Conservation (phyloP, 345 rosid species). For the Turritis glabra region DNA sequence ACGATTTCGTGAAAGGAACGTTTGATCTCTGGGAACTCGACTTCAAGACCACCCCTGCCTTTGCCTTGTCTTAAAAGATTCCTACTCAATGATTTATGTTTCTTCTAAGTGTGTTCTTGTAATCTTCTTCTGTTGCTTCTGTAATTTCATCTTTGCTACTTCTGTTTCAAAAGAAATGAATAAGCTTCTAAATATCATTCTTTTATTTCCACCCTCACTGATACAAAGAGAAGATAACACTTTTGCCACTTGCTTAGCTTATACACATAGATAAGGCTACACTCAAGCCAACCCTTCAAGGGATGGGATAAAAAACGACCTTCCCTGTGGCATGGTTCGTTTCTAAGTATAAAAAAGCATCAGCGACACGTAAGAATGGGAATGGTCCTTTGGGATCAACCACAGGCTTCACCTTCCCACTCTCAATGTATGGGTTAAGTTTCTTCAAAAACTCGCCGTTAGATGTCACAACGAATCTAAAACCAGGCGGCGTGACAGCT, state of each 20-base stretch:
- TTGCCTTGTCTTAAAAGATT: constrained; percentile 31
- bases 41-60: constrained; percentile 47
- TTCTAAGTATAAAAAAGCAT: constrained; percentile 85
- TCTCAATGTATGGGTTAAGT: constrained; percentile 78
- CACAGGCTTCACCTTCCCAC: constrained; percentile 81
- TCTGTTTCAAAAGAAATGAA: constrained; percentile 14
- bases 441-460: constrained; percentile 77
- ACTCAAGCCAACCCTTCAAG: constrained; percentile 37
- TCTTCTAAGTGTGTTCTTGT: constrained; percentile 4
- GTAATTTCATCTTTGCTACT: background rate
- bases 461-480: constrained; percentile 90
- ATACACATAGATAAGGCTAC: constrained; percentile 10
- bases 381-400: constrained; percentile 89
- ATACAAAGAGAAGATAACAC: constrained; percentile 12
- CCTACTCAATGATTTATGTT: constrained; percentile 2
- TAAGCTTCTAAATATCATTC: constrained; percentile 20
- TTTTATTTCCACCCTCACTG: constrained; percentile 18
- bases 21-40: constrained; percentile 84
- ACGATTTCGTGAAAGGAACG: constrained; percentile 65
- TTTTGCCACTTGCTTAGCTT: constrained; percentile 13
- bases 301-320: constrained; percentile 73
- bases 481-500: constrained; percentile 88
- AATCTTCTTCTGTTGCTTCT: constrained; percentile 14
- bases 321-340: constrained; percentile 81
- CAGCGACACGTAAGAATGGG: constrained; percentile 59